Conservation (phyloP, 2,329 filamentous ascomycete genomes). For the Paecilomyces variotii region DNA sequence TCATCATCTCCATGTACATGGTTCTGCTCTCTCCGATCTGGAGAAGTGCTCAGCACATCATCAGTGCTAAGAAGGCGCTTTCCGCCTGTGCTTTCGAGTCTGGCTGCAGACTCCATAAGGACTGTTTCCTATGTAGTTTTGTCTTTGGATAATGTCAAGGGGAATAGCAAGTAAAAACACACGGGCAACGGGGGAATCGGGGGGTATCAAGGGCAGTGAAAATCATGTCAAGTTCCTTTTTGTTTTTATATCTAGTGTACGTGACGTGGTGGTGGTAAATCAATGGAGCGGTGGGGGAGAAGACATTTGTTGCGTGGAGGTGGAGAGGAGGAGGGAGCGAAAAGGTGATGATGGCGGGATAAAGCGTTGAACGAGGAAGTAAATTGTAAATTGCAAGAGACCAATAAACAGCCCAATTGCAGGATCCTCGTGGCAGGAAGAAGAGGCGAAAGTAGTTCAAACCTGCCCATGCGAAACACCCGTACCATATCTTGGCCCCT, state of each 20-base stretch:
- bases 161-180: neutral
- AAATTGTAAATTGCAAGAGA: neutral
- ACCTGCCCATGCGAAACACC: neutral
- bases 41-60: neutral
- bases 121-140: neutral
- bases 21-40: neutral
- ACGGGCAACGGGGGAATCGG: neutral
- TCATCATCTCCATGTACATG: neutral
- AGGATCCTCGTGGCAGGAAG: neutral
- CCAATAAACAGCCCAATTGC: neutral
- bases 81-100: neutral
- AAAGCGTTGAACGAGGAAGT: constrained; percentile 3
- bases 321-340: neutral
- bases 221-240: constrained; percentile 9
- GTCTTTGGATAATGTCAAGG: neutral
- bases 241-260: constrained; percentile 9
- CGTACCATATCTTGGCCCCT: neutral
- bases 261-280: neutral
- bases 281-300: constrained; percentile 4
- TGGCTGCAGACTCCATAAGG: neutral
- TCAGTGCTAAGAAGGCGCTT: neutral
- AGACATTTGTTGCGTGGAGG: constrained; percentile 2
- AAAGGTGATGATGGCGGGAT: neutral
- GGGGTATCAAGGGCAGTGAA: constrained; percentile 4
- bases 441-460: neutral